A percentile compares a stretch with the other conserved stretches of the same genome.
Evolutionary conservation across 176 grass and related monocot genomes (phyloP).

Genomic region (Neostapfia colusana): DNA sequence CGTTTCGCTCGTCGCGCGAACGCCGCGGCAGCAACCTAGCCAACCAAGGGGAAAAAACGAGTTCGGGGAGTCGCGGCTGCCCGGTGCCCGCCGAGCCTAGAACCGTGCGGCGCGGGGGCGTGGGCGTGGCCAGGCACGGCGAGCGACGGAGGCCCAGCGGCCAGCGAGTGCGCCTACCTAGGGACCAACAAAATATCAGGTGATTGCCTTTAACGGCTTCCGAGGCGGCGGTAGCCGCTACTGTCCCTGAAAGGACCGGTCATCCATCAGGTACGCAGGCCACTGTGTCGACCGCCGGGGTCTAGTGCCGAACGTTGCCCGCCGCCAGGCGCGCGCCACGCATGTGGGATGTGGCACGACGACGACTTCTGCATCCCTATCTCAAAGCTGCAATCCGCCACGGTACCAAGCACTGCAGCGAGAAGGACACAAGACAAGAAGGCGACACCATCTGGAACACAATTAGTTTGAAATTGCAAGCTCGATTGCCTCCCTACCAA

Average conservation of each 20-base stretch:
- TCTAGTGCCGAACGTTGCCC: neutral
- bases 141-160: neutral
- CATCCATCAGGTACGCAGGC: conserved; percentile 5
- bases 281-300: neutral
- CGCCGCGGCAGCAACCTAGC: neutral
- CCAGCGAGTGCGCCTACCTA: neutral
- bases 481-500: neutral
- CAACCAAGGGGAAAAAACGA: neutral
- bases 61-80: neutral
- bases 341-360: neutral
- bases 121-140: neutral
- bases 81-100: neutral
- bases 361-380: neutral
- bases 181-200: conserved; percentile 27
- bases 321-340: neutral
- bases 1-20: conserved; percentile 10
- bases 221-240: conserved; percentile 9
- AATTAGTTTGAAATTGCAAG: neutral
- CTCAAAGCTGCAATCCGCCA: conserved; percentile 12
- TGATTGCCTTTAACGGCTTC: conserved; percentile 29
- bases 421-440: neutral
- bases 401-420: neutral
- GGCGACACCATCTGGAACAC: neutral
- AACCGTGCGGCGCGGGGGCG: neutral
- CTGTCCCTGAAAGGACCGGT: neutral